Conservation (phyloP, 345 rosid genomes). For the Eucalyptus caleyi region DNA sequence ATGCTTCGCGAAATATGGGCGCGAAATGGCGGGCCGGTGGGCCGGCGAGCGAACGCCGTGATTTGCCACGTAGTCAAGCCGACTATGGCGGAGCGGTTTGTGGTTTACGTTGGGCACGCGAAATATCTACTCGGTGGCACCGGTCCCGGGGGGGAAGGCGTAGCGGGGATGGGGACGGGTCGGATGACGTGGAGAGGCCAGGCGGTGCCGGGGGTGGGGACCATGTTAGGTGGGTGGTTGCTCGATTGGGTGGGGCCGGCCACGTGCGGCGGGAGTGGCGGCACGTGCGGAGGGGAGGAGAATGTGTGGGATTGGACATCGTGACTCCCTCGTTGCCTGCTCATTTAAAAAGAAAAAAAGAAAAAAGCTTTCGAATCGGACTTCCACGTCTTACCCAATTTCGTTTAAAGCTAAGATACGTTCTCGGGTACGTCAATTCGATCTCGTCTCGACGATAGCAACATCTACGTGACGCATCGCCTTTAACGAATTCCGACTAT, state of each 20-base stretch:
- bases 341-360: rapidly evolving
- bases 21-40: background rate
- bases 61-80: background rate
- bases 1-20: background rate
- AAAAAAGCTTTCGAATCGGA: too few relatives aligned
- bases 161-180: background rate
- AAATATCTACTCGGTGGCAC: background rate
- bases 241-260: background rate
- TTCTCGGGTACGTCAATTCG: background rate
- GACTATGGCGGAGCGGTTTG: background rate
- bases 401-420: background rate
- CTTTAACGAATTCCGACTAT: background rate
- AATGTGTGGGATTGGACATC: background rate
- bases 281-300: background rate
- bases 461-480: background rate
- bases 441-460: background rate
- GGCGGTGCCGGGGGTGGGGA: background rate
- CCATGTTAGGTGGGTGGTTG: background rate
- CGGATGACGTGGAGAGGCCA: background rate
- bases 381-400: background rate
- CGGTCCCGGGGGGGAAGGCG: background rate
- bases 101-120: background rate
- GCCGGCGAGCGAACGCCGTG: too few relatives aligned
- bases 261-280: background rate
- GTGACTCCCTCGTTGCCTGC: background rate